Evolutionary conservation across 441 rosid genomes (phyloP).

Genomic region (Croton setiger): DNA sequence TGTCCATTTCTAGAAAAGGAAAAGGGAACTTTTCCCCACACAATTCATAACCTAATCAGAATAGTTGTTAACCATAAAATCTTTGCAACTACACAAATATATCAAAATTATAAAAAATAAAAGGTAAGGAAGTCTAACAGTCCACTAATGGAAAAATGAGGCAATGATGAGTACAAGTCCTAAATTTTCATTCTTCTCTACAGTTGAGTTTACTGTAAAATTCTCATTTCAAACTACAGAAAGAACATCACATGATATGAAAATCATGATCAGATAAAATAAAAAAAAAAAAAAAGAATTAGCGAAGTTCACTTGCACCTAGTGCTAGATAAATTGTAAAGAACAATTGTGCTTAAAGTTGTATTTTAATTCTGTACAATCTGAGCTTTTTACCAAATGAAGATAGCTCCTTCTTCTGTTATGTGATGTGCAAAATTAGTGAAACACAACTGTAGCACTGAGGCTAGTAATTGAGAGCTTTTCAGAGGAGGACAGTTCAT

Average conservation of each 20-base stretch:
- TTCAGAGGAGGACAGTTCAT: slow-evolving; percentile 1
- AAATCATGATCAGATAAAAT: background rate
- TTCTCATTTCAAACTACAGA: background rate
- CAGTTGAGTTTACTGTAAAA: background rate
- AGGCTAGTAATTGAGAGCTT: background rate
- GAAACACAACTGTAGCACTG: background rate
- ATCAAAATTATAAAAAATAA: background rate
- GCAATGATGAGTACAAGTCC: background rate
- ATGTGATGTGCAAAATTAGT: background rate
- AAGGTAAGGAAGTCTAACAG: background rate
- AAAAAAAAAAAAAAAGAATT: background rate
- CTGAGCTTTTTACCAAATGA: background rate
- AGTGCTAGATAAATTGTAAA: background rate
- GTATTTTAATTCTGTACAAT: background rate
- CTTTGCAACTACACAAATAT: background rate
- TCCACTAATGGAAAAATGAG: background rate
- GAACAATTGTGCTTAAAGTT: background rate
- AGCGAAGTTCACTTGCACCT: background rate
- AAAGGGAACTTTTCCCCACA: background rate
- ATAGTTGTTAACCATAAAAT: background rate
- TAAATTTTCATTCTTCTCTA: background rate
- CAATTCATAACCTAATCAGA: background rate
- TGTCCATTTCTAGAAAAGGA: background rate
- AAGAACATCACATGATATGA: background rate
- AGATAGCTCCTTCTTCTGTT: background rate